Percentiles rank a stretch among this genome's conserved stretches.
Evolutionary conservation across 2,329 filamentous ascomycete species (phyloP).

Genomic region (Macrophomina phaseolina): DNA sequence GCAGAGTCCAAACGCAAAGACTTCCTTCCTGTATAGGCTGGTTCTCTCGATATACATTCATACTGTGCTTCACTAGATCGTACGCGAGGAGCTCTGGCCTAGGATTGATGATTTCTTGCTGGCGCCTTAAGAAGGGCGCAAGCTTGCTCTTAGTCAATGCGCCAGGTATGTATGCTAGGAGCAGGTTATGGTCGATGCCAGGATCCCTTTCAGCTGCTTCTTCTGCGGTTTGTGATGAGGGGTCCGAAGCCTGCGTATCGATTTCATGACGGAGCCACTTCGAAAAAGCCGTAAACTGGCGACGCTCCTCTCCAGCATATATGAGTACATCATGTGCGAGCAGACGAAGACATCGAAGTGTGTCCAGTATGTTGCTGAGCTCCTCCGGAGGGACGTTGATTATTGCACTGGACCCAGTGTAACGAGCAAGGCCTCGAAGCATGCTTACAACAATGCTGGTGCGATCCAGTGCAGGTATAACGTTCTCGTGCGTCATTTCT

Average conservation of each 20-base stretch:
- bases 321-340: conserved; percentile 75
- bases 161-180: conserved; percentile 78
- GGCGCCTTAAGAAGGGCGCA: conserved; percentile 60
- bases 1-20: conserved; percentile 48
- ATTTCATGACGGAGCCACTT: conserved; percentile 85
- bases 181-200: conserved; percentile 72
- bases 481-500: conserved; percentile 81
- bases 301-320: conserved; percentile 75
- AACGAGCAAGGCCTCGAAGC: conserved; percentile 81
- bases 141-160: conserved; percentile 72
- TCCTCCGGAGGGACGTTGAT: conserved; percentile 56
- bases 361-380: conserved; percentile 62
- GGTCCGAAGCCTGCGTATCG: conserved; percentile 72
- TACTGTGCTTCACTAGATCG: conserved; percentile 42
- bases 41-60: conserved; percentile 49
- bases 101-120: conserved; percentile 42
- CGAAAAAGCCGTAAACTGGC: conserved; percentile 79
- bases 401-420: conserved; percentile 69
- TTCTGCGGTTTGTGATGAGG: conserved; percentile 60
- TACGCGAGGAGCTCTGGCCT: conserved; percentile 30
- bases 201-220: conserved; percentile 81
- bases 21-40: conserved; percentile 46
- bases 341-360: conserved; percentile 75
- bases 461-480: conserved; percentile 86
- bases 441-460: conserved; percentile 81